Conservation (phyloP, 2,329 filamentous ascomycete species). For the Cladophialophora psammophila region DNA sequence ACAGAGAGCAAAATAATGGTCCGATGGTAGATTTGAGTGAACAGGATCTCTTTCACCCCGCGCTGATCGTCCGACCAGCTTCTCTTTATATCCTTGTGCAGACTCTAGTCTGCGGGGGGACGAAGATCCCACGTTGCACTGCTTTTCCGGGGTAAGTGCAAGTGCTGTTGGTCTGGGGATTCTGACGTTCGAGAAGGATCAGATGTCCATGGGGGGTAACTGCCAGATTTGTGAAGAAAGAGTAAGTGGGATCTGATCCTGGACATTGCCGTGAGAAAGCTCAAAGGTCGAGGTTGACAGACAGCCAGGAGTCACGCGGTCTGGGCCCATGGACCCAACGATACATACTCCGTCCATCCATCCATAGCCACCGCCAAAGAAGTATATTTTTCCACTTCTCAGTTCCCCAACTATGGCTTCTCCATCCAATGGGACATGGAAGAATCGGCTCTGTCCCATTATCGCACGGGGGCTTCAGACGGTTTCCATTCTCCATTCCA, state of each 20-base stretch:
- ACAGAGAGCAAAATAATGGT: neutral
- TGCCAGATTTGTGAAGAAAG: conserved; percentile 21
- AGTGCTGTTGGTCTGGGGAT: conserved; percentile 13
- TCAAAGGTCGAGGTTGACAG: conserved; percentile 9
- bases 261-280: conserved; percentile 13
- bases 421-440: neutral
- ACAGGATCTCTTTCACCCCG: neutral
- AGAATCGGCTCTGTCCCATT: too few relatives aligned
- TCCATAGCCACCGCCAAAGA: neutral
- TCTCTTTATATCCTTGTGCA: conserved; percentile 21
- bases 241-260: conserved; percentile 17
- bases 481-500: neutral
- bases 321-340: too few relatives aligned
- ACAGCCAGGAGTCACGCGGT: neutral
- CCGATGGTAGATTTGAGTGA: neutral
- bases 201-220: neutral
- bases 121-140: conserved; percentile 16
- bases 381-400: neutral
- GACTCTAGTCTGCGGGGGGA: neutral
- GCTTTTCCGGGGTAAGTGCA: conserved; percentile 14
- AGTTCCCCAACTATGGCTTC: neutral
- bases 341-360: neutral
- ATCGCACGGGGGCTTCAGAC: too few relatives aligned
- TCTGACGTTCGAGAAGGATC: neutral
- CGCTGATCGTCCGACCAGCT: conserved; percentile 11